These are phyloP conservation scores for Rhizopus arrhizus DNA, from an alignment of 371 early-diverging fungal genomes.

Conservation along the genomic window DNA sequence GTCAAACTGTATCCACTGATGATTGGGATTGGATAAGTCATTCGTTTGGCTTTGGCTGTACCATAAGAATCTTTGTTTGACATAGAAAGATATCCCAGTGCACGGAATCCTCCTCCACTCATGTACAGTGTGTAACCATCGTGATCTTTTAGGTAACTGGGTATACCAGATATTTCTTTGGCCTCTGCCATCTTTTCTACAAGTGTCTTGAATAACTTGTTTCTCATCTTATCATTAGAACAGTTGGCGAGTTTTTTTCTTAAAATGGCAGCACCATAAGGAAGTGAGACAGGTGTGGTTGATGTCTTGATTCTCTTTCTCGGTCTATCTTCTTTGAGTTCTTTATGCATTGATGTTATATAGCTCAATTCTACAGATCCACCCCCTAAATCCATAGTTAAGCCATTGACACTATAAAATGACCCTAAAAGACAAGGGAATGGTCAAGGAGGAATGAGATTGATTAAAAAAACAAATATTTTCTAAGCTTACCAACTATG, in stretches of 20 bases:
- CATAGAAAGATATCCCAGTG: conserved; percentile 65
- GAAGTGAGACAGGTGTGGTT: conserved; percentile 52
- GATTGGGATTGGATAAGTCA: conserved; percentile 59
- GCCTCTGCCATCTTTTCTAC: conserved; percentile 34
- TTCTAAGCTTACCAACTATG: conserved; percentile 46
- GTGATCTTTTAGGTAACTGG: conserved; percentile 29
- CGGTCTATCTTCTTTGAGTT: not conserved
- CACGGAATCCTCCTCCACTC: conserved; percentile 66
- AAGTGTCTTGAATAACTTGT: conserved; percentile 47
- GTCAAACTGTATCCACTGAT: conserved; percentile 62
- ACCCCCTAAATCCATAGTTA: conserved; percentile 69
- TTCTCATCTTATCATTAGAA: conserved; percentile 28
- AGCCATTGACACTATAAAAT: conserved; percentile 57
- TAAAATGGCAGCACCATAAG: conserved; percentile 63
- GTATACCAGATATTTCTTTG: conserved; percentile 34
- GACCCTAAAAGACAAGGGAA: conserved; percentile 38
- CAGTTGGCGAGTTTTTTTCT: conserved; percentile 43
- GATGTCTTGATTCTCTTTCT: conserved; percentile 43
- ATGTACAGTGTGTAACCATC: conserved; percentile 59
- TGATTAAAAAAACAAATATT: too few species aligned
- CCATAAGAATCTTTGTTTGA: conserved; percentile 23
- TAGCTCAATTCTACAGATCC: conserved; percentile 69
- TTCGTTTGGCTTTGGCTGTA: conserved; percentile 8
- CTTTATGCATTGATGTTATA: conserved; percentile 28
- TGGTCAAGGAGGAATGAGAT: not conserved